phyloP scores from a whole-genome alignment of 371 early-diverging fungal genomes.

The Capillidium rhysosporum region DNA sequence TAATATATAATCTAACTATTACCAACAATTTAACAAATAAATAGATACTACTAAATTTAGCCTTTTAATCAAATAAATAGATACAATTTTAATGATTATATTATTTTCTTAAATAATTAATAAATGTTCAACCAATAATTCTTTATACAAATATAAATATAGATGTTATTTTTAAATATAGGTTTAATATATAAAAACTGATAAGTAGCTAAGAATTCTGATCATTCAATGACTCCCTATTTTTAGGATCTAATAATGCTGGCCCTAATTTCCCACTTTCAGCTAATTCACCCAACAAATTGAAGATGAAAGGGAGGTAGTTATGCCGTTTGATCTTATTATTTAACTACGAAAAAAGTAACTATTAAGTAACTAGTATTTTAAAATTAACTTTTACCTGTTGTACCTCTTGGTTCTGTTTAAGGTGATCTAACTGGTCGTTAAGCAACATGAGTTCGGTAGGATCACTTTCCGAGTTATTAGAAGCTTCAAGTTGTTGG shows the following conservation, averaged over 20 bases:
- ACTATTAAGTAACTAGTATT: not conserved
- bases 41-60: too few species aligned
- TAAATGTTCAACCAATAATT: too few species aligned
- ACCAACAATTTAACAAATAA: not conserved
- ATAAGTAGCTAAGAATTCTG: too few species aligned
- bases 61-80: too few species aligned
- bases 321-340: not conserved
- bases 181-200: too few species aligned
- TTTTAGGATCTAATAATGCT: not conserved
- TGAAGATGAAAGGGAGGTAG: not conserved
- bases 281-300: not conserved
- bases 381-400: not conserved
- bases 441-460: too few species aligned
- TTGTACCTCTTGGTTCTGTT: not conserved
- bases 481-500: not conserved
- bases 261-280: not conserved
- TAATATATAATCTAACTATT: slow-evolving; percentile 37
- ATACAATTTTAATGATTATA: too few species aligned
- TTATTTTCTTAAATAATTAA: too few species aligned
- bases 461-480: too few species aligned
- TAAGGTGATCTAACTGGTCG: too few species aligned
- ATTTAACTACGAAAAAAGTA: not conserved
- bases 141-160: too few species aligned
- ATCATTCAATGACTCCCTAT: not conserved
- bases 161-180: too few species aligned